Evolutionary conservation across 208 protist species (phyloP), one percentile per base, ranked within the genome.

Genomic region (Trypanosoma mega): DNA sequence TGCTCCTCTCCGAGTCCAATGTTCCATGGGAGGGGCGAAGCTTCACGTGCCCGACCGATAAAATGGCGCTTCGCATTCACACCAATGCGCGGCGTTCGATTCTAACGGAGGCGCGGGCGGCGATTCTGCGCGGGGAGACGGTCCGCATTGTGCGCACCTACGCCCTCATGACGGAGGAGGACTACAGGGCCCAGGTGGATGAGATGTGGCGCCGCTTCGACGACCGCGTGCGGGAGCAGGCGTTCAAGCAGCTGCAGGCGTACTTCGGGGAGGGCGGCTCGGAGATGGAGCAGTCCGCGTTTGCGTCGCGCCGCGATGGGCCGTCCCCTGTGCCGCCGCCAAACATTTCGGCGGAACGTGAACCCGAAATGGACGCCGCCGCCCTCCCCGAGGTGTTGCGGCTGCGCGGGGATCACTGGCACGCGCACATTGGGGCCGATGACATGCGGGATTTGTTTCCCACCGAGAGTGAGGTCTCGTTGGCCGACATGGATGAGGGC

Each of bases 131-230:
- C 3, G 88, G 88, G 11, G 66, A 85, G 67, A 62, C 63, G 21
- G 88, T 94, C 12, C 88, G 88, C 60, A 92, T 94, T 62, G 82
- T 89, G 30, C 77, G 85, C 24, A 86, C 74, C 65, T 94, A 94
- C 57, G 78, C 89, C 29, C 85, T 94, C 44, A 88, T 91, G 75
- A 89, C 82, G 14, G 85, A 94, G 72, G 73, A 78, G 21, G 84
- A 89, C 74, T 94, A 90, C 66, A 47, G 76, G 34, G 69, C 57
- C 16, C 73, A 92, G 24, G 82, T 90, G 70, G 58, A 85, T 68
- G 82, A 80, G 45, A 92, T 94, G 87, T 70, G 76, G 23, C 71
- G 85, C 31, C 82, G 78, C 29, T 84, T 92, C 14, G 70, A 68
- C 18, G 52, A 54, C 37, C 59, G 58, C 2, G 34, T 83, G 30